Conservation (phyloP, 2,329 filamentous ascomycete genomes). For the Tolypocladium endophyticum region DNA sequence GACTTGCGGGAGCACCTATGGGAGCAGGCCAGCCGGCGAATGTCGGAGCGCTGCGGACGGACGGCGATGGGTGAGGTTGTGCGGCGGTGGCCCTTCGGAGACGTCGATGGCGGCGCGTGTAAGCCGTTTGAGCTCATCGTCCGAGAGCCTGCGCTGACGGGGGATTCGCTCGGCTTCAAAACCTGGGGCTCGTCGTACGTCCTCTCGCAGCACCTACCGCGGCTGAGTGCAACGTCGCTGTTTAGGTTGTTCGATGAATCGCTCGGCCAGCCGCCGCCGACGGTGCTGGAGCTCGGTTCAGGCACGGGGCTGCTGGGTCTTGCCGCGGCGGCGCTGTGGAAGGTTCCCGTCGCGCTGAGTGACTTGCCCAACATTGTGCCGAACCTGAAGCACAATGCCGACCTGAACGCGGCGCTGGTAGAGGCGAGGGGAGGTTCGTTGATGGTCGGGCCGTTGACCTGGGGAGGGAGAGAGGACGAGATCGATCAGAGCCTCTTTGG, state of each 20-base stretch:
- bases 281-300: conserved; percentile 69
- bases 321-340: conserved; percentile 65
- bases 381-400: conserved; percentile 68
- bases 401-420: conserved; percentile 50
- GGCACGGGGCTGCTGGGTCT: conserved; percentile 88
- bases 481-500: conserved; percentile 34
- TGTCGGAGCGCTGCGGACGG: conserved; percentile 80
- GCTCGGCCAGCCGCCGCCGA: conserved; percentile 17
- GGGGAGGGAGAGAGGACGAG: conserved; percentile 45
- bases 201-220: conserved; percentile 60
- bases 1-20: conserved; percentile 59
- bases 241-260: conserved; percentile 32
- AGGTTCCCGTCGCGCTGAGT: conserved; percentile 59
- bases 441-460: conserved; percentile 60
- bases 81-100: conserved; percentile 40
- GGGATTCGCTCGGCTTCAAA: conserved; percentile 82
- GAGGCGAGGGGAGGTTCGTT: conserved; percentile 43
- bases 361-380: conserved; percentile 76
- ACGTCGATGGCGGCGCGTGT: conserved; percentile 11
- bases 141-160: conserved; percentile 77
- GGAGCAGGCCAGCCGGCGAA: conserved; percentile 66
- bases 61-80: conserved; percentile 47
- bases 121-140: conserved; percentile 56
- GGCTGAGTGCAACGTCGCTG: conserved; percentile 32
- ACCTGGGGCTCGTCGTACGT: conserved; percentile 92